Conservation (phyloP, 1,139 yeast species). For the Debaryomyces coudertii region DNA sequence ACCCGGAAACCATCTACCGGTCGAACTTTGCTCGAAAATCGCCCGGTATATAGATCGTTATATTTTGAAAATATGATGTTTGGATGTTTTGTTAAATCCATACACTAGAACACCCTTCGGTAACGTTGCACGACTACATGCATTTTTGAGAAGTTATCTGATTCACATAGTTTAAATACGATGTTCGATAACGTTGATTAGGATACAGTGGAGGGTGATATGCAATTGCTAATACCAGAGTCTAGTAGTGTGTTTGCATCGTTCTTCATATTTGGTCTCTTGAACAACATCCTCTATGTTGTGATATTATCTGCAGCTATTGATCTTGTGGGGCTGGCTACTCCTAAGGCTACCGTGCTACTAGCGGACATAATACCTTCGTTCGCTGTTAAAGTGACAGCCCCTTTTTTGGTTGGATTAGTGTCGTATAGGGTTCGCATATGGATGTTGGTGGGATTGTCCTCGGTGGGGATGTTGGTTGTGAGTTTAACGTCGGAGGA, state of each 20-base stretch:
- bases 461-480: conserved; percentile 75
- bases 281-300: conserved; percentile 88
- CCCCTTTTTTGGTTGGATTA: conserved; percentile 78
- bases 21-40: too few species aligned
- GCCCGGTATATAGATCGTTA: too few species aligned
- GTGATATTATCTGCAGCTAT: conserved; percentile 90
- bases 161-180: neutral
- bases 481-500: conserved; percentile 51
- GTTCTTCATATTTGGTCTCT: conserved; percentile 83
- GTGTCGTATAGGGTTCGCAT: conserved; percentile 64
- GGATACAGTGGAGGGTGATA: neutral
- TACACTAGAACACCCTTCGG: too few species aligned
- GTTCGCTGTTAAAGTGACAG: conserved; percentile 64
- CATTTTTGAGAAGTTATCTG: neutral
- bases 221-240: conserved; percentile 12
- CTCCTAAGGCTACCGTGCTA: conserved; percentile 85
- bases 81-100: neutral
- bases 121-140: neutral
- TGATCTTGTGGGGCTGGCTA: conserved; percentile 79
- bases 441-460: conserved; percentile 55
- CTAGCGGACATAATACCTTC: conserved; percentile 89
- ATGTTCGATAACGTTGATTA: neutral
- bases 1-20: too few species aligned
- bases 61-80: neutral
- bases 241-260: conserved; percentile 43